Percentiles rank a stretch among this genome's conserved stretches.
Evolutionary conservation across 2,329 filamentous ascomycete species (phyloP).

Genomic region (Pseudohalonectria lignicola): DNA sequence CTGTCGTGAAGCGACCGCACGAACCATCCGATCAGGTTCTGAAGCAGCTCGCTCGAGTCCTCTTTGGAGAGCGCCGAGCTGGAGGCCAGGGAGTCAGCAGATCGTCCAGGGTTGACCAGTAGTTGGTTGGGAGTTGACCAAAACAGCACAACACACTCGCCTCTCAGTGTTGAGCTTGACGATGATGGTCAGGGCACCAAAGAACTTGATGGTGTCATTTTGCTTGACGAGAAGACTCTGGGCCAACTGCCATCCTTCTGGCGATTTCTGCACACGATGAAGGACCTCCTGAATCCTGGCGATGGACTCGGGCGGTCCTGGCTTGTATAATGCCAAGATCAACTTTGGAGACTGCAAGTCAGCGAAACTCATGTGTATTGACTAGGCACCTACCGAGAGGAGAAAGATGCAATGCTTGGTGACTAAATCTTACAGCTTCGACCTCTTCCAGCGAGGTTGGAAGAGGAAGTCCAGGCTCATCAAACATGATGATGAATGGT

Average conservation of each 20-base stretch:
- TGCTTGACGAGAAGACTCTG: slow-evolving; percentile 51
- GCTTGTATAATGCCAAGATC: slow-evolving; percentile 42
- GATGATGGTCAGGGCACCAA: slow-evolving; percentile 84
- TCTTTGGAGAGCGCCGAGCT: slow-evolving; percentile 41
- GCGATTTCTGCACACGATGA: slow-evolving; percentile 66
- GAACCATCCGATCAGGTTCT: slow-evolving; percentile 53
- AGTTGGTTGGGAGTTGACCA: slow-evolving; percentile 5
- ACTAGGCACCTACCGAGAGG: too few species aligned
- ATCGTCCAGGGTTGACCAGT: not conserved
- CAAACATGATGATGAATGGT: slow-evolving; percentile 14
- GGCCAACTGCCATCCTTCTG: slow-evolving; percentile 77
- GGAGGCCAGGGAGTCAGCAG: not conserved
- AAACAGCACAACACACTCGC: slow-evolving; percentile 38
- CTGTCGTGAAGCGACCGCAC: slow-evolving; percentile 39
- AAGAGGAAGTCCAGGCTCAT: slow-evolving; percentile 13
- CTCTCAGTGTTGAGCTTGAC: slow-evolving; percentile 91
- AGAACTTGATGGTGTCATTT: slow-evolving; percentile 75
- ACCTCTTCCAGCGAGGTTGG: slow-evolving; percentile 22
- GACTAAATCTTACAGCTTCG: slow-evolving; percentile 20
- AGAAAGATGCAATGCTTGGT: too few species aligned
- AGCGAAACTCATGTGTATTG: too few species aligned
- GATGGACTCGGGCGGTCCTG: slow-evolving; percentile 31
- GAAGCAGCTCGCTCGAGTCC: slow-evolving; percentile 47
- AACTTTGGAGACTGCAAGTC: too few species aligned
- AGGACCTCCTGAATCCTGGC: slow-evolving; percentile 57